These are phyloP conservation scores for Fonsecaea monophora DNA, from an alignment of 2,329 filamentous ascomycete genomes.

Conservation along the genomic window DNA sequence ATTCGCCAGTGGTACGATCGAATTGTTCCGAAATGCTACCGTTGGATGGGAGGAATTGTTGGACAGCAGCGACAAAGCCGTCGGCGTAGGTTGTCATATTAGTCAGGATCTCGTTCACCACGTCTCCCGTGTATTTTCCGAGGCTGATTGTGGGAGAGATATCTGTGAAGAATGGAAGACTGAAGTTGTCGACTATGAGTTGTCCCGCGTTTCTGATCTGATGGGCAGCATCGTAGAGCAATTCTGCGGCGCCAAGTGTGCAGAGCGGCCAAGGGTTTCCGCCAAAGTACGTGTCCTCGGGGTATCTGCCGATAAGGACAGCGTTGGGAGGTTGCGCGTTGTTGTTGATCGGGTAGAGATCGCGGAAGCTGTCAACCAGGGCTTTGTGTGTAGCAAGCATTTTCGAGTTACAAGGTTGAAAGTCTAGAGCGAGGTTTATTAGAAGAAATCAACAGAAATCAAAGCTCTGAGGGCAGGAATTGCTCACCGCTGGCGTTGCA, in stretches of 20 bases:
- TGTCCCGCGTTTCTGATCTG: conserved; percentile 71
- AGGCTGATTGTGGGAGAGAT: conserved; percentile 63
- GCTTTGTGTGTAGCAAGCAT: conserved; percentile 77
- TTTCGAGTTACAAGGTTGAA: conserved; percentile 74
- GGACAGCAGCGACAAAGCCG: conserved; percentile 55
- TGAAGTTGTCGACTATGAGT: conserved; percentile 69
- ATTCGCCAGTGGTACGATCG: conserved; percentile 45
- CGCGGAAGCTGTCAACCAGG: conserved; percentile 76
- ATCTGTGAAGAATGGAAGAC: conserved; percentile 74
- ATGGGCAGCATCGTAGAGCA: conserved; percentile 76
- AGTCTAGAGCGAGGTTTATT: conserved; percentile 11
- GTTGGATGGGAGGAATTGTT: conserved; percentile 59
- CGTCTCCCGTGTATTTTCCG: conserved; percentile 68
- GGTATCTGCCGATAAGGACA: conserved; percentile 70
- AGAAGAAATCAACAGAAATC: background rate
- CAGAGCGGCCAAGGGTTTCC: conserved; percentile 82
- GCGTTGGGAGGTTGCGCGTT: conserved; percentile 67
- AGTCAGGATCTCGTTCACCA: conserved; percentile 56
- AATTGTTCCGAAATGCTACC: conserved; percentile 60
- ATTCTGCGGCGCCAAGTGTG: conserved; percentile 77
- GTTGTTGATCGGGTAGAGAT: conserved; percentile 72
- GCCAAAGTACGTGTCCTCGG: conserved; percentile 75
- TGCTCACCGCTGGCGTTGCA: conserved; percentile 68
- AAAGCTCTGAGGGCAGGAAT: background rate
- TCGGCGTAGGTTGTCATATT: conserved; percentile 69